phyloP scores from a whole-genome alignment of 306 rosid species.

The Vigna hirtella region DNA sequence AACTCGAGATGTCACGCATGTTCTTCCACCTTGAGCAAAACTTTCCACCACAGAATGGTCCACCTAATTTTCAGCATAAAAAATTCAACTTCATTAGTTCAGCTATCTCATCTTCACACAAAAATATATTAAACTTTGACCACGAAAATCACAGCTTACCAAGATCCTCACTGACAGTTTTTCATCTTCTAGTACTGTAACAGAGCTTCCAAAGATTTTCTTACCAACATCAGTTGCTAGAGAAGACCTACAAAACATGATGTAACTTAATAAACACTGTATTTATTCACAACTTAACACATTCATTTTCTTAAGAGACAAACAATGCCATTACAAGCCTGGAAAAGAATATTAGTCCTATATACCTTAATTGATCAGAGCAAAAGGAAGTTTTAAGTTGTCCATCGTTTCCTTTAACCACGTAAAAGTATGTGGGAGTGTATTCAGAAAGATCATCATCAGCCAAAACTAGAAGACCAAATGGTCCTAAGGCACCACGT shows the following conservation, averaged over 20 bases:
- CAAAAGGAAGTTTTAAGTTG: conserved; percentile 69
- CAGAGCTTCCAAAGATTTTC: conserved; percentile 59
- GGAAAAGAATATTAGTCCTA: neutral
- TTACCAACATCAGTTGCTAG: conserved; percentile 71
- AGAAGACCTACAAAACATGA: conserved; percentile 62
- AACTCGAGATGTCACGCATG: conserved; percentile 67
- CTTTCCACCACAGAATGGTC: conserved; percentile 88
- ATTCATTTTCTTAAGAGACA: neutral
- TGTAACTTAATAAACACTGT: neutral
- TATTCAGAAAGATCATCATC: conserved; percentile 68
- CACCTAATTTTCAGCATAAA: conserved; percentile 49
- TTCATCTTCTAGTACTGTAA: conserved; percentile 73
- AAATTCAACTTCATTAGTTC: conserved; percentile 2
- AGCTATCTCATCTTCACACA: neutral
- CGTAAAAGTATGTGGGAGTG: conserved; percentile 80
- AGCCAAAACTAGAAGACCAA: conserved; percentile 79
- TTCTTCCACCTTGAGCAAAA: conserved; percentile 90
- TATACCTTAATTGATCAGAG: conserved; percentile 75
- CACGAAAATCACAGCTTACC: conserved; percentile 53
- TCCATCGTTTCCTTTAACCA: conserved; percentile 65
- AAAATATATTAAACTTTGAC: neutral
- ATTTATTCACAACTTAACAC: neutral
- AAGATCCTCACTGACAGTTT: conserved; percentile 67
- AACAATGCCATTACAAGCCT: neutral
- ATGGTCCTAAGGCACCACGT: conserved; percentile 86